These are phyloP conservation scores for thale cress (Arabidopsis thaliana) DNA, from an alignment of 345 rosid species.

Conservation along the genomic window TAIR10.1 NC_003076.8:16622501-16623000, in stretches of 20 bases:
- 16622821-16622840: too few relatives aligned
- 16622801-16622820: too few relatives aligned
- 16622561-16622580: constrained; percentile 90
- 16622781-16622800: too few relatives aligned
- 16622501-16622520: background rate
- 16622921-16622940: too few relatives aligned
- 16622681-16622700: background rate
- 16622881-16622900: too few relatives aligned
- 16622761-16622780: too few relatives aligned
- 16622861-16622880: too few relatives aligned
- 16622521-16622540: constrained; percentile 58
- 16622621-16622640: constrained; percentile 1
- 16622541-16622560: constrained; percentile 81
- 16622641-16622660: background rate
- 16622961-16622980: too few relatives aligned
- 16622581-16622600: constrained; percentile 84
- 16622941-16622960: too few relatives aligned
- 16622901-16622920: too few relatives aligned
- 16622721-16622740: background rate
- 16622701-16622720: background rate
- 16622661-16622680: background rate
- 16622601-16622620: constrained; percentile 81
- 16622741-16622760: background rate
- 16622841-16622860: too few relatives aligned
- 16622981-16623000: too few relatives aligned